Evolutionary conservation across 192 early-diverging fungal species (phyloP).

Genomic region (Backusella macrospora): DNA sequence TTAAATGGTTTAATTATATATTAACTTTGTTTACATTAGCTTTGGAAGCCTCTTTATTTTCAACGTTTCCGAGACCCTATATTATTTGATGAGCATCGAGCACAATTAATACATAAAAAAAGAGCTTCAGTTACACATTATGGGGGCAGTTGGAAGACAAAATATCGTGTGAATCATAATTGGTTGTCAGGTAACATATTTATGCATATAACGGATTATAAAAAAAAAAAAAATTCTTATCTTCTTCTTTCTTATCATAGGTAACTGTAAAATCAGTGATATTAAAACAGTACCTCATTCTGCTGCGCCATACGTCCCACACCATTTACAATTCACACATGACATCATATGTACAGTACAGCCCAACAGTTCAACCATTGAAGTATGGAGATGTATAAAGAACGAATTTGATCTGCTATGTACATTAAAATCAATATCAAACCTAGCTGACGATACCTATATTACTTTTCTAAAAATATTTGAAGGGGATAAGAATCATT

Average conservation of each 20-base stretch:
- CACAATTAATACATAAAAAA: not conserved
- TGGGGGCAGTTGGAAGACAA: conserved; percentile 40
- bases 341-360: conserved; percentile 7
- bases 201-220: not conserved
- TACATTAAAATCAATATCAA: not conserved
- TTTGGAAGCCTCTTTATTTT: conserved; percentile 54
- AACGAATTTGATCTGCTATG: not conserved
- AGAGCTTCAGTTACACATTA: conserved; percentile 5
- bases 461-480: conserved; percentile 15
- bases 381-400: conserved; percentile 21
- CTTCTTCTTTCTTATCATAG: not conserved
- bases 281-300: not conserved
- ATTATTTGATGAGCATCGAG: not conserved
- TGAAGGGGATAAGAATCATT: conserved; percentile 12
- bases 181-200: conserved; percentile 51
- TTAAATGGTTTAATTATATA: not conserved
- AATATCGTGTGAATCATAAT: conserved; percentile 53
- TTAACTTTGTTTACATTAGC: conserved; percentile 21
- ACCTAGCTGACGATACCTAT: not conserved
- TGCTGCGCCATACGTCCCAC: not conserved
- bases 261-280: conserved; percentile 19
- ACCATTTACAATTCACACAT: conserved; percentile 2
- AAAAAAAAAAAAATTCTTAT: not conserved
- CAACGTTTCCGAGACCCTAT: conserved; percentile 39
- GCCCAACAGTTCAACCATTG: not conserved